Conservation (phyloP, 2,329 filamentous ascomycete genomes). For the Phaeosphaeriaceae sp. region DNA sequence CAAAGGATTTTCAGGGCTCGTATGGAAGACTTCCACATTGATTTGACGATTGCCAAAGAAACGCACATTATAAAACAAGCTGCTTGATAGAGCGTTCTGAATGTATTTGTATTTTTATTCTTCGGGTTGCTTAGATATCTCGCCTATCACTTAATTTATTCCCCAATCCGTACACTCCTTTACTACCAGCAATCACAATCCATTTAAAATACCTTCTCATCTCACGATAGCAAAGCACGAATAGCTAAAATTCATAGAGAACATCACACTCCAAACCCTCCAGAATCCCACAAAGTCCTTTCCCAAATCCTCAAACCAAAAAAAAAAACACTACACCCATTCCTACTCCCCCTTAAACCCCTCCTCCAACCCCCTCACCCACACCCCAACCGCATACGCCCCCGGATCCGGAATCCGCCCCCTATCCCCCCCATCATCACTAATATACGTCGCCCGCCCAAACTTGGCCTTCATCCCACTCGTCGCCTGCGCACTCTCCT, state of each 20-base stretch:
- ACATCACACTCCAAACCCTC: too few species aligned
- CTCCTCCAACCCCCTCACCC: conserved; percentile 69
- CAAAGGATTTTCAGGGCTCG: conserved; percentile 8
- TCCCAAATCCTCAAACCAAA: too few species aligned
- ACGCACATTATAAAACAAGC: conserved; percentile 7
- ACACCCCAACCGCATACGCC: conserved; percentile 77
- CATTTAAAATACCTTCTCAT: too few species aligned
- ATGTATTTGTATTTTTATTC: too few species aligned
- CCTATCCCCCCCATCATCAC: conserved; percentile 65
- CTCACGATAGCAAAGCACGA: too few species aligned
- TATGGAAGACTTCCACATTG: conserved; percentile 11
- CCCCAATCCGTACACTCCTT: too few species aligned
- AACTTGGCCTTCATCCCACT: conserved; percentile 90
- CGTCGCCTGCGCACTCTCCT: conserved; percentile 77
- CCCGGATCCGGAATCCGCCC: conserved; percentile 68
- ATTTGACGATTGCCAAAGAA: conserved; percentile 5
- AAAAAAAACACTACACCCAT: neutral
- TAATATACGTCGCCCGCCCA: conserved; percentile 82
- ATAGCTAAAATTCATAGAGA: too few species aligned
- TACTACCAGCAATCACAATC: too few species aligned
- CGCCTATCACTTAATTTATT: neutral
- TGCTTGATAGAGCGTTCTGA: neutral
- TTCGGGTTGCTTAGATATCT: too few species aligned
- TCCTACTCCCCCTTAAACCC: conserved; percentile 19
- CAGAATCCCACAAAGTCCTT: too few species aligned